phyloP scores from a whole-genome alignment of 345 rosid genomes.

The Eucalyptus polyanthemos region DNA sequence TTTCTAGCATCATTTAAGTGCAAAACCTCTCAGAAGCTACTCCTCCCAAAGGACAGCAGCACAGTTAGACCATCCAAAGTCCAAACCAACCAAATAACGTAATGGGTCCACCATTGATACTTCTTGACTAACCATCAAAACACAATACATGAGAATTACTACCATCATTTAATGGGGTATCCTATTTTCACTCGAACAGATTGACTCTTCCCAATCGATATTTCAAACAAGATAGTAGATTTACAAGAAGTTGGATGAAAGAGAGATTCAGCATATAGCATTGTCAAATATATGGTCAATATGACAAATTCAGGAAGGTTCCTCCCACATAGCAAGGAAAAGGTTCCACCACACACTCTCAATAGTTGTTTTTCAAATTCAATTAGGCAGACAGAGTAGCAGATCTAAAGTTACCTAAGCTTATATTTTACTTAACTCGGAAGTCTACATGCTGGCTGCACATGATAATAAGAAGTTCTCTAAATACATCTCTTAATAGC shows the following conservation, averaged over 20 bases:
- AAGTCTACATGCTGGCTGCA: background rate
- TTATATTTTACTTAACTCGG: background rate
- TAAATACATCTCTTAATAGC: background rate
- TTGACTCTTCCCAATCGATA: background rate
- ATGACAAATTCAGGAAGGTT: background rate
- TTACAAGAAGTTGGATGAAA: background rate
- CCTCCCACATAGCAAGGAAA: background rate
- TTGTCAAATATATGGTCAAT: background rate
- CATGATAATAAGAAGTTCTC: background rate
- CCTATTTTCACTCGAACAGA: background rate
- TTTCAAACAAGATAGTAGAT: background rate
- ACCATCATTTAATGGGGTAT: background rate
- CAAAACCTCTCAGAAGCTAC: background rate
- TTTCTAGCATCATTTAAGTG: background rate
- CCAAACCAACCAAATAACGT: background rate
- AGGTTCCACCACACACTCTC: background rate
- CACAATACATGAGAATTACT: background rate
- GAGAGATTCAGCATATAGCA: background rate
- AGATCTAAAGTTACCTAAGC: background rate
- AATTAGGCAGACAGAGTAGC: background rate
- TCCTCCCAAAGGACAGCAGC: background rate
- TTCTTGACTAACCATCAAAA: background rate
- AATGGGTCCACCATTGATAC: background rate
- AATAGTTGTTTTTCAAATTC: background rate
- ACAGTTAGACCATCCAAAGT: background rate